Evolutionary conservation across 2,329 filamentous ascomycete species (phyloP), one percentile per base, ranked within the genome.

Genomic region (Penicillium sclerotiorum): DNA sequence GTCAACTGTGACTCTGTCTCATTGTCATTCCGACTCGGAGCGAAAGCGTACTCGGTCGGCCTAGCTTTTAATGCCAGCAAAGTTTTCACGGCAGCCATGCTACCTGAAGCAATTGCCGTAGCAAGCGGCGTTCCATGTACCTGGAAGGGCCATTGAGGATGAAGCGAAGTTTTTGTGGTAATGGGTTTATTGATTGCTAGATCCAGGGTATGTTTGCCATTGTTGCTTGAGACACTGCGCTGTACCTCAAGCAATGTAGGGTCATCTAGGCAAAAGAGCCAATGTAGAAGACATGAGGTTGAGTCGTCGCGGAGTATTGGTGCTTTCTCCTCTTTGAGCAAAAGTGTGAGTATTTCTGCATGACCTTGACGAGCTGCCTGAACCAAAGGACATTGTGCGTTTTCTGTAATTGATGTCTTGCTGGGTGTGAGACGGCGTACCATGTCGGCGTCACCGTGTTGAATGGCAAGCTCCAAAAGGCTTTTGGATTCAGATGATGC

Each of bases 141-240:
- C 22, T 44, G 37, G 13, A 53, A 53, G 23, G 50, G 50, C 50
- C 50, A 53, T n/a, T 53, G 50, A 13, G 50, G 42, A 21, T 53
- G 47, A 4, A 53, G 32, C 1, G 21, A 13, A 18, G 37, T 23
- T 11, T 33, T 43, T 12, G 44, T 22, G 2, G 30, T 32, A 18
- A 15, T 42, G 8, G 46, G 35, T 35, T 27, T 9, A 25, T 45
- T 21, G 25, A 52, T 15, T 12, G 15, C 36, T n/a, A 5, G 11
- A 21, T 27, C 13, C 15, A 49, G 32, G 21, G 45, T 20, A n/a
- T 9, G 8, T 22, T 17, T n/a, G 15, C 35, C 20, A 44, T 18
- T 40, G 17, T 17, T 9, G 20, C 6, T 28, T 42, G 23, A 30
- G 49, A 20, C 12, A 33, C 21, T 11, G n/a, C 11, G 8, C 13